Evolutionary conservation across 2,329 filamentous ascomycete genomes (phyloP).

Genomic region (Periconia sp.): DNA sequence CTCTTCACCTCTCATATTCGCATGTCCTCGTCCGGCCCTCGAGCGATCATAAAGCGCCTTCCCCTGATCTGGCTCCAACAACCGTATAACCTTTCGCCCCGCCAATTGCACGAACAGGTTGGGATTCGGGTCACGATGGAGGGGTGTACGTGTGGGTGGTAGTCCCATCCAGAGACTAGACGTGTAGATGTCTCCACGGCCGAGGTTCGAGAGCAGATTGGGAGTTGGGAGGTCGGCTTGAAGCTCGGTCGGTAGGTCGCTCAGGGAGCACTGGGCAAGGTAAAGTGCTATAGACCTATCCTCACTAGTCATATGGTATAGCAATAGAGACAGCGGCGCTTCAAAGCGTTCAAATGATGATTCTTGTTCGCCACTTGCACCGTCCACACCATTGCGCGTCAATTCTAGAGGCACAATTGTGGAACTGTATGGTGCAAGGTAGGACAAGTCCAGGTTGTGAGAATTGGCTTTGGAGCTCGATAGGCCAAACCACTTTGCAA

Average conservation of each 20-base stretch:
- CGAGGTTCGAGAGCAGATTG: slow-evolving; percentile 64
- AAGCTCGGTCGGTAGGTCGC: slow-evolving; percentile 69
- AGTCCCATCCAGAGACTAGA: slow-evolving; percentile 88
- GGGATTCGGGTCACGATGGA: slow-evolving; percentile 92
- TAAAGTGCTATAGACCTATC: slow-evolving; percentile 65
- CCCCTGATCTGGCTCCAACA: slow-evolving; percentile 71
- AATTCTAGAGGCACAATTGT: slow-evolving; percentile 66
- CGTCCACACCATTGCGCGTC: slow-evolving; percentile 38
- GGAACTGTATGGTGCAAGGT: slow-evolving; percentile 50
- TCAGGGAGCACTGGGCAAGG: slow-evolving; percentile 80
- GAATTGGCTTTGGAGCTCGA: slow-evolving; percentile 1
- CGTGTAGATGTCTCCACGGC: slow-evolving; percentile 84
- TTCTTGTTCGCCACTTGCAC: slow-evolving; percentile 28
- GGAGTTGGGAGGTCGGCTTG: slow-evolving; percentile 73
- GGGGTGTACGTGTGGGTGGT: slow-evolving; percentile 84
- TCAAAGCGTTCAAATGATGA: slow-evolving; percentile 62
- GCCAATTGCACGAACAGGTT: slow-evolving; percentile 89
- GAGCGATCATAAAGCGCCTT: slow-evolving; percentile 66
- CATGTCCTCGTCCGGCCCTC: slow-evolving; percentile 35
- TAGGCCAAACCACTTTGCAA: slow-evolving; percentile 38
- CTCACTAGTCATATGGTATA: slow-evolving; percentile 56
- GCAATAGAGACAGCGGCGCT: slow-evolving; percentile 69
- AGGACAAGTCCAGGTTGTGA: slow-evolving; percentile 27
- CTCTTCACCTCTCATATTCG: slow-evolving; percentile 73
- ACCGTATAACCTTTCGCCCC: slow-evolving; percentile 73